Base-by-base conservation (phyloP, 371 early-diverging fungal species). In the Mortierella sp. region DNA sequence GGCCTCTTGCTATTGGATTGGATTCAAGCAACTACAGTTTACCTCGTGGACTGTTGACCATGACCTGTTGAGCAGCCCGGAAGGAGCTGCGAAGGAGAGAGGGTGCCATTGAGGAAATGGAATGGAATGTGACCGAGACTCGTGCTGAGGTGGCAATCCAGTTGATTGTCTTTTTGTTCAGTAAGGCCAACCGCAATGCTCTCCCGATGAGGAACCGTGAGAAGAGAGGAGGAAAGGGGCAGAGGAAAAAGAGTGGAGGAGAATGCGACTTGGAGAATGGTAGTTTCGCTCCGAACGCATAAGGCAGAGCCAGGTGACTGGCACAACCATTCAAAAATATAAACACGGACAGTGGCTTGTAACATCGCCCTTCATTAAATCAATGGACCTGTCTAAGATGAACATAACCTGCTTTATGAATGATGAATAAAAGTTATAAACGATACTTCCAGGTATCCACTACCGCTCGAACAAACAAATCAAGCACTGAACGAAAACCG, bases 51-150 rank as follows among this genome's bases (percentile, higher is more conserved):
- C 58, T 60, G 47, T 47, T 64, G 34, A 50, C 60, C 60, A 71
- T 55, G 47, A 58, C 65, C 24, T 47, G 56, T 19, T 55, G 60
- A 47, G 34, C 72, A 56, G 52, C 69, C 50, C 75, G 67, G 56
- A 73, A 56, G 27, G 75, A 67, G 64, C 47, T 64, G 56, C 75
- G 75, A 58, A 72, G 59, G 21, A 73, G 62, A 44, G 67, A 61
- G n/a, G 66, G 32, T 30, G 72, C 63, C 72, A 72, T 72, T 27
- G 63, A 56, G 50, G 41, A 32, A 9, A 7, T 28, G n/a, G 21
- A n/a, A 49, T 24, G 49, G 31, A n/a, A n/a, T n/a, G n/a, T n/a
- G n/a, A n/a, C n/a, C n/a, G n/a, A n/a, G n/a, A n/a, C n/a, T n/a
- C n/a, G n/a, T n/a, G n/a, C n/a, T n/a, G n/a, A n/a, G n/a, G n/a